Evolutionary conservation across 2,329 filamentous ascomycete genomes (phyloP), one percentile per base, ranked within the genome.

Genomic region (Tolypocladium cylindrosporum): DNA sequence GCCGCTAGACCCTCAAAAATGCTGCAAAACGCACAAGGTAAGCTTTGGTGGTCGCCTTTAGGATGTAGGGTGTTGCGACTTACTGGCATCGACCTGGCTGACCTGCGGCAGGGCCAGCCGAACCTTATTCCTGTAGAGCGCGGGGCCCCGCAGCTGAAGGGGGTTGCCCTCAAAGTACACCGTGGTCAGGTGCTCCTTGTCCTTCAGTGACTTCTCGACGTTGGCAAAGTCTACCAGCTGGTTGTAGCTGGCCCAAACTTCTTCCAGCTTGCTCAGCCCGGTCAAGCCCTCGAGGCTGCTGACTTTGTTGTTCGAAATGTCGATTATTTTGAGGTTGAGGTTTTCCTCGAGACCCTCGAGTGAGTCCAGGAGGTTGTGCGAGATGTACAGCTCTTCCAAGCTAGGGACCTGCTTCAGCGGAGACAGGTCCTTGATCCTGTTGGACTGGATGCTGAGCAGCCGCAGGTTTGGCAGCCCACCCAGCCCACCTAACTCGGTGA

Each of bases 161-260:
- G 92, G 93, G 67, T 96, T 97, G 1, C 91, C 92, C 70, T 99
- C 94, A 63, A 99, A 95, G 71, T 99, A 99, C 13, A 99, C 93
- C 1, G 94, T 97, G 60, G 87, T 85, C 64, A 97, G 74, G 42
- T 86, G 77, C 68, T 89, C 78, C 77, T 96, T 97, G 68, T 94
- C 88, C 56, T 75, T 80, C 62, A 99, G 74, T 65, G 89, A 83
- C 58, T 80, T 82, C 74, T 97, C 89, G 3, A 97, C 82, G 67
- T 97, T 92, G 50, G 79, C 78, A 67, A 97, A 96, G 69, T 90
- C 90, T 24, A 75, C 76, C 34, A 99, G 72, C 65, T 88, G 79
- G 73, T 96, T 97, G 72, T 92, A 91, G 65, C 90, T 94, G 19
- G 91, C 94, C 94, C 94, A 99, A 36, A 99, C 73, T 71, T 99